Evolutionary conservation across 352 stramenopile genomes (phyloP).

Genomic region (Pythium dissotocum): DNA sequence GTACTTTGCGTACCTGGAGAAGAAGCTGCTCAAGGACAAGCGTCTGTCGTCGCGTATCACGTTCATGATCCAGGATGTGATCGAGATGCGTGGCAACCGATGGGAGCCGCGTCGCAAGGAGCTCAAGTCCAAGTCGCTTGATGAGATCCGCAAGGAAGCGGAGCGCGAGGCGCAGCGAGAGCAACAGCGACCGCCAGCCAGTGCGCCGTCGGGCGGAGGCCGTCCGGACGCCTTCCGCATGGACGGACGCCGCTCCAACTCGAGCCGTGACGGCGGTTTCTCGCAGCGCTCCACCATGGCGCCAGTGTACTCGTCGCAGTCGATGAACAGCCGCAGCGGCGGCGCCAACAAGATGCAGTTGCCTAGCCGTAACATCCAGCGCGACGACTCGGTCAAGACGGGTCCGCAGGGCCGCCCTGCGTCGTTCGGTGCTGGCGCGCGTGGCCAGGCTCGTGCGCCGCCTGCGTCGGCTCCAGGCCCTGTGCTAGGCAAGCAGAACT

Average conservation of each 20-base stretch:
- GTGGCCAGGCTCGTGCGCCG: conserved; percentile 8
- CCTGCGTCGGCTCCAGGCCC: conserved; percentile 18
- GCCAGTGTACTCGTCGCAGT: conserved; percentile 30
- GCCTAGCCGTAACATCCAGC: conserved; percentile 18
- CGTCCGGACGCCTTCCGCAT: conserved; percentile 31
- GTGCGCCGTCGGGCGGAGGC: conserved; percentile 36
- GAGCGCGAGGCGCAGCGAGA: conserved; percentile 57
- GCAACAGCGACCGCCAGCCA: conserved; percentile 57
- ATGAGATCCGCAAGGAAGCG: conserved; percentile 94
- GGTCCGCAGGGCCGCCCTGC: conserved; percentile 30
- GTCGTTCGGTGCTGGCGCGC: conserved; percentile 26
- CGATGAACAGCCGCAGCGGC: conserved; percentile 31
- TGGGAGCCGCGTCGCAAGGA: conserved; percentile 94
- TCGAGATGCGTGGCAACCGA: conserved; percentile 90
- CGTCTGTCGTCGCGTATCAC: conserved; percentile 87
- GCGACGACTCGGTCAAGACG: conserved; percentile 31
- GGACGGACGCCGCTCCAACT: conserved; percentile 27
- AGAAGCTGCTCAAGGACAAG: conserved; percentile 85
- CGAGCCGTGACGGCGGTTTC: conserved; percentile 48
- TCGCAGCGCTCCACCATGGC: conserved; percentile 26
- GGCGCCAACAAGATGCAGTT: conserved; percentile 26
- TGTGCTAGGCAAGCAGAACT: conserved; percentile 11
- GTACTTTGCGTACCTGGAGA: conserved; percentile 83
- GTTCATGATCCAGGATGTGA: conserved; percentile 96
- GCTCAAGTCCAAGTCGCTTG: conserved; percentile 94